Evolutionary conservation across 352 stramenopile species (phyloP), one percentile per base, ranked within the genome.

Genomic region (Pythium myriotylum): DNA sequence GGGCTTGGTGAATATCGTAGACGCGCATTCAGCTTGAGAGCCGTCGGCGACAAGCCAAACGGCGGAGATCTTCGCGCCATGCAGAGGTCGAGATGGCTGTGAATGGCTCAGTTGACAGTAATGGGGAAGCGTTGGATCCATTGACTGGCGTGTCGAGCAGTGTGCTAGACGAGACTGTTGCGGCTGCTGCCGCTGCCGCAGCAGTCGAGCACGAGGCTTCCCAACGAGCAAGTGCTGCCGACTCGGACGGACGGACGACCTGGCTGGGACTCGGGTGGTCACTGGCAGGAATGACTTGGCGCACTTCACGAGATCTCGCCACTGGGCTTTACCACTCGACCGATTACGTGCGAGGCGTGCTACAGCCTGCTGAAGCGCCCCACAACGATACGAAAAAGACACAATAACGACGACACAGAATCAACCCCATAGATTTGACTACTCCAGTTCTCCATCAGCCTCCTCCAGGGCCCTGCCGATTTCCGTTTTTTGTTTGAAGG

Each of bases 1-100:
- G 17, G 27, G 33, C 52, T 13, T 62, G 22, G n/a, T 61, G n/a
- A n/a, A 39, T 10, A 2, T 2, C 24, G 14, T 45, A 82, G 68
- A 86, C 77, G 12, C 77, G 81, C 51, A 72, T 76, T 35, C 76
- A 89, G 51, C 54, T 88, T 37, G 76, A 86, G 49, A 86, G 64
- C 43, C 73, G 72, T 29, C 70, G 74, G 23, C 66, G 77, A 17
- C 62, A 83, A 29, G 70, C 65, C 13, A 82, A 73, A 55, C 62
- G 61, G 19, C 70, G 60, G 59, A 58, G 70, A 26, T 62, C 56
- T 6, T 68, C 57, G n/a, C 69, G 73, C 4, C 76, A 86, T 42
- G 61, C 55, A 1, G 80, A 89, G 59, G 80, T 86, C n/a, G 80
- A 88, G 54, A 76, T 80, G 59, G 76, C 74, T 2, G 72, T 87